Percentiles rank a stretch among this genome's conserved stretches.
Conservation (phyloP, 2,329 filamentous ascomycete genomes). For the Hirsutella rhossiliensis region DNA sequence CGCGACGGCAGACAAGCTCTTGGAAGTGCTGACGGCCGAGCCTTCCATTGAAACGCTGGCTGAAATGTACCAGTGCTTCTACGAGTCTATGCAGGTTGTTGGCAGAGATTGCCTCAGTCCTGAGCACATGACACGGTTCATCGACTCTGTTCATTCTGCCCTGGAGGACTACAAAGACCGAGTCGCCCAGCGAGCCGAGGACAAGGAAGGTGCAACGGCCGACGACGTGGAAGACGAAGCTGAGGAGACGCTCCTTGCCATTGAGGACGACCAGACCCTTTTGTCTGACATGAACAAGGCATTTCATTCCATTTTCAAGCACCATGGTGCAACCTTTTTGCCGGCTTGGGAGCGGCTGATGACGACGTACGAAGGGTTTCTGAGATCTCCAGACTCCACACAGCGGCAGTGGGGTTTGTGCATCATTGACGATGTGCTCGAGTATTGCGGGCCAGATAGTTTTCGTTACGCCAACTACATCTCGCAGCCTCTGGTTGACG, state of each 20-base stretch:
- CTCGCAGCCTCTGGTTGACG: conserved; percentile 72
- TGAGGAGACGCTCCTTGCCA: conserved; percentile 77
- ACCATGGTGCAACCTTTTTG: conserved; percentile 76
- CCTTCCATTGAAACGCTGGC: conserved; percentile 92
- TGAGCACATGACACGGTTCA: conserved; percentile 76
- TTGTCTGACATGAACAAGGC: conserved; percentile 99
- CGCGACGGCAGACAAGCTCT: conserved; percentile 74
- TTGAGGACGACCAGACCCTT: conserved; percentile 94
- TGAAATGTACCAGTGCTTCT: conserved; percentile 99
- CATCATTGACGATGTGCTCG: conserved; percentile 95
- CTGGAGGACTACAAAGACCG: conserved; percentile 88
- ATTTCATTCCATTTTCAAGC: conserved; percentile 98
- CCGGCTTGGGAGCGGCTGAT: conserved; percentile 80
- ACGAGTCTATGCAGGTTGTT: conserved; percentile 91
- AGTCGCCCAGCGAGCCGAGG: conserved; percentile 71
- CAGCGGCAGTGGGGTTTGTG: conserved; percentile 98
- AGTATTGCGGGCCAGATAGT: conserved; percentile 86
- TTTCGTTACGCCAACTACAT: conserved; percentile 81
- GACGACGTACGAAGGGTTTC: conserved; percentile 74
- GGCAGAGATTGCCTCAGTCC: conserved; percentile 71
- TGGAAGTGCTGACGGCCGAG: conserved; percentile 88
- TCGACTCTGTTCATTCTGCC: conserved; percentile 72
- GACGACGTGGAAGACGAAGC: conserved; percentile 86
- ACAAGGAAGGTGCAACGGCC: conserved; percentile 57
- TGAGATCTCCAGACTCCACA: conserved; percentile 69